Conservation (phyloP, 2,329 filamentous ascomycete species). For the Sphaceloma murrayae region DNA sequence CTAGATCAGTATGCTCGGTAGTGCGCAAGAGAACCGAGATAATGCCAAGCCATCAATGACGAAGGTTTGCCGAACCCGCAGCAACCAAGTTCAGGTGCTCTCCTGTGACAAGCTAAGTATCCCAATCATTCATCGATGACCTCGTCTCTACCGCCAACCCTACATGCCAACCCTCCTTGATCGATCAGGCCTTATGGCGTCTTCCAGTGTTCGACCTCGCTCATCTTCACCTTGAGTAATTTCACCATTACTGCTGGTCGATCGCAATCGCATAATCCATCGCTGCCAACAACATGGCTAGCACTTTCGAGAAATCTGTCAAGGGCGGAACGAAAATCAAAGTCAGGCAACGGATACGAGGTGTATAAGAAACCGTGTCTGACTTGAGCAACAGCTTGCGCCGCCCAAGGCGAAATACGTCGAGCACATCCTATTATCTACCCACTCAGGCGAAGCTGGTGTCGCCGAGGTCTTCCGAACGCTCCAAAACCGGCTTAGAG, state of each 20-base stretch:
- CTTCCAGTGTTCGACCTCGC: background rate
- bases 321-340: slow-evolving; percentile 98
- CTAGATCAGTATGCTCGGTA: too few species aligned
- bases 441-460: slow-evolving; percentile 86
- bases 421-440: slow-evolving; percentile 92
- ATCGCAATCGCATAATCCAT: slow-evolving; percentile 6
- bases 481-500: slow-evolving; percentile 75
- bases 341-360: slow-evolving; percentile 40
- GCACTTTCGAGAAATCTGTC: slow-evolving; percentile 96
- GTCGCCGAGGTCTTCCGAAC: slow-evolving; percentile 93
- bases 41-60: slow-evolving; percentile 14
- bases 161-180: background rate
- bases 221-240: background rate
- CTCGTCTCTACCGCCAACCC: slow-evolving; percentile 5
- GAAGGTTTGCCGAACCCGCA: background rate
- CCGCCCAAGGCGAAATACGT: slow-evolving; percentile 99
- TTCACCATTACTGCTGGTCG: background rate
- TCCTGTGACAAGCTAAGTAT: slow-evolving; percentile 1
- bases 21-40: background rate
- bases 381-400: slow-evolving; percentile 56
- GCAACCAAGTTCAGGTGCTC: background rate
- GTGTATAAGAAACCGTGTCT: background rate
- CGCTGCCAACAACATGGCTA: slow-evolving; percentile 50
- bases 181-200: slow-evolving; percentile 1
- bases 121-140: slow-evolving; percentile 1